phyloP scores from a whole-genome alignment of 2,329 filamentous ascomycete species.

The Botrytis squamosa region DNA sequence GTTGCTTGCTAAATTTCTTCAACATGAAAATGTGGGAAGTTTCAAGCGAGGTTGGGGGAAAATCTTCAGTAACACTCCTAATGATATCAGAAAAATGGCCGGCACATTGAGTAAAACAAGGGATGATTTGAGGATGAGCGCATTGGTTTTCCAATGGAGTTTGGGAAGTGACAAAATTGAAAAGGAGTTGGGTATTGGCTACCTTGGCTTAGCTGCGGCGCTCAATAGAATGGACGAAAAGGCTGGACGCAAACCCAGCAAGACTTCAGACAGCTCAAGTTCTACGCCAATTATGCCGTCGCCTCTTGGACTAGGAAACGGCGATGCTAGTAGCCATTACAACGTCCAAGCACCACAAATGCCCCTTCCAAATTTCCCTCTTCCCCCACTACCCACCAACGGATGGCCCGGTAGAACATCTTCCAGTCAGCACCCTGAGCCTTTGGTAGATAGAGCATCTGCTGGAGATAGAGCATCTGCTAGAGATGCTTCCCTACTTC shows the following conservation, averaged over 20 bases:
- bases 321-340: conserved; percentile 15
- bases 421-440: conserved; percentile 22
- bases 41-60: conserved; percentile 58
- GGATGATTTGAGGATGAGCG: conserved; percentile 62
- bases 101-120: conserved; percentile 56
- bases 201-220: conserved; percentile 64
- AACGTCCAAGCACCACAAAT: conserved; percentile 19
- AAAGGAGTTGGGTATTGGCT: conserved; percentile 62
- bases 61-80: conserved; percentile 54
- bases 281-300: background rate
- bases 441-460: conserved; percentile 8
- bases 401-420: conserved; percentile 26
- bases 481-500: conserved; percentile 8
- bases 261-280: background rate
- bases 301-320: background rate
- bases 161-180: conserved; percentile 59
- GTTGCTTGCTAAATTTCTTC: conserved; percentile 57
- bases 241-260: conserved; percentile 15
- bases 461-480: conserved; percentile 15
- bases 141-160: conserved; percentile 64
- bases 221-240: conserved; percentile 50
- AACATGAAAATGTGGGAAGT: conserved; percentile 13
- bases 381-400: conserved; percentile 12
- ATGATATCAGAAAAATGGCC: conserved; percentile 60
- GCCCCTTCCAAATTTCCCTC: conserved; percentile 23